These are phyloP conservation scores for Stromatinia cepivora DNA, from an alignment of 2,329 filamentous ascomycete genomes.

Conservation along the genomic window DNA sequence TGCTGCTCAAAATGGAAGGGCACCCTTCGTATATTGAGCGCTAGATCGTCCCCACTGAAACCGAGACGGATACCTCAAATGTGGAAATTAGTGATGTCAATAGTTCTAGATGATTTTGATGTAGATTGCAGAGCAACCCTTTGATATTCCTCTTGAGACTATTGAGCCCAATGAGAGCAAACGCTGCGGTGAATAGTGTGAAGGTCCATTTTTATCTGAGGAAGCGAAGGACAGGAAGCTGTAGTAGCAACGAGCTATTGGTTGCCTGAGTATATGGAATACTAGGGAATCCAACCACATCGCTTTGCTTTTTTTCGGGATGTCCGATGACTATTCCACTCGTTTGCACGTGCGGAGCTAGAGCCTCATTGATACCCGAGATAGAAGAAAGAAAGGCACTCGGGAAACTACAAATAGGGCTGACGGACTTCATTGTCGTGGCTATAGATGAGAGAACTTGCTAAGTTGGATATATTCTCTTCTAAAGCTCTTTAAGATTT, in stretches of 20 bases:
- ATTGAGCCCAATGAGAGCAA: neutral
- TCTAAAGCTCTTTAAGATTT: neutral
- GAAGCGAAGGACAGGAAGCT: slow-evolving; percentile 23
- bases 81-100: too few species aligned
- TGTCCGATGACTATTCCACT: slow-evolving; percentile 37
- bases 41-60: slow-evolving; percentile 43
- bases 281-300: slow-evolving; percentile 43
- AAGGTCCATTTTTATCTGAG: slow-evolving; percentile 3
- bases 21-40: slow-evolving; percentile 44
- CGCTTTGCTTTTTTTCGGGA: slow-evolving; percentile 27
- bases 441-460: too few species aligned
- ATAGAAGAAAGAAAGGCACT: neutral
- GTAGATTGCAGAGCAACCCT: neutral
- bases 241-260: slow-evolving; percentile 44
- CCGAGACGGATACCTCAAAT: neutral
- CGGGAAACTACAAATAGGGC: neutral
- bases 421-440: neutral
- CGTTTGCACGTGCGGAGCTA: slow-evolving; percentile 28
- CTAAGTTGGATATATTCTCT: neutral
- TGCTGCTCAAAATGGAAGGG: slow-evolving; percentile 5
- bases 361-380: too few species aligned
- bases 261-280: slow-evolving; percentile 46
- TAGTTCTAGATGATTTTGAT: too few species aligned
- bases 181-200: neutral
- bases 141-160: neutral